Percentiles rank a stretch among this genome's conserved stretches.
Evolutionary conservation across 2,329 filamentous ascomycete genomes (phyloP).

Genomic region (Penicillium sp.): DNA sequence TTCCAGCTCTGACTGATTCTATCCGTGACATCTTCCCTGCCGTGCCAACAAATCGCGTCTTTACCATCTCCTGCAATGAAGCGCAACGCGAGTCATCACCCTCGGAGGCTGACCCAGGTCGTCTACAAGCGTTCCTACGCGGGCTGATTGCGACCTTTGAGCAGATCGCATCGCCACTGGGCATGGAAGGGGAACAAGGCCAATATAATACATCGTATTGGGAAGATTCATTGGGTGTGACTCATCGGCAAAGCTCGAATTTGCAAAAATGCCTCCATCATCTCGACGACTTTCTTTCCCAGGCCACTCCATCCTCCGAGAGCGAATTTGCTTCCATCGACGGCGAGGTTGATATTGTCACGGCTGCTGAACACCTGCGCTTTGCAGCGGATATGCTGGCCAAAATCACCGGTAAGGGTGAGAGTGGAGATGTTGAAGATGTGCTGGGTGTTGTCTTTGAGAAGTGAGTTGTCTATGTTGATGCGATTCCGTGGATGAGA

Average conservation of each 20-base stretch:
- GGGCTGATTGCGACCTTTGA: slow-evolving; percentile 65
- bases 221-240: slow-evolving; percentile 83
- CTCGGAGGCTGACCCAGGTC: slow-evolving; percentile 52
- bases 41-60: slow-evolving; percentile 47
- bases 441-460: slow-evolving; percentile 96
- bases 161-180: slow-evolving; percentile 39
- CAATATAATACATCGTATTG: slow-evolving; percentile 60
- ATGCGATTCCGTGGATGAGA: slow-evolving; percentile 1
- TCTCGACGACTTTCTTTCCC: slow-evolving; percentile 67
- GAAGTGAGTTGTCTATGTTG: slow-evolving; percentile 60
- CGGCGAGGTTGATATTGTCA: slow-evolving; percentile 66
- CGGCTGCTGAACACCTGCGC: slow-evolving; percentile 84
- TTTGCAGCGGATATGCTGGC: slow-evolving; percentile 75
- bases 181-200: slow-evolving; percentile 30
- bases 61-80: slow-evolving; percentile 69
- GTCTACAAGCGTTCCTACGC: slow-evolving; percentile 64
- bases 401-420: slow-evolving; percentile 79
- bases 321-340: slow-evolving; percentile 16
- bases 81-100: slow-evolving; percentile 36
- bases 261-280: slow-evolving; percentile 67
- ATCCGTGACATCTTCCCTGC: slow-evolving; percentile 42
- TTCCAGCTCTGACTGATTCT: slow-evolving; percentile 31
- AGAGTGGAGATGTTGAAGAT: slow-evolving; percentile 86
- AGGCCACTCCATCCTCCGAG: slow-evolving; percentile 41
- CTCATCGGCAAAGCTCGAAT: slow-evolving; percentile 79